These are phyloP conservation scores for Xylariaceae sp. DNA, from an alignment of 2,329 filamentous ascomycete species.

Conservation along the genomic window DNA sequence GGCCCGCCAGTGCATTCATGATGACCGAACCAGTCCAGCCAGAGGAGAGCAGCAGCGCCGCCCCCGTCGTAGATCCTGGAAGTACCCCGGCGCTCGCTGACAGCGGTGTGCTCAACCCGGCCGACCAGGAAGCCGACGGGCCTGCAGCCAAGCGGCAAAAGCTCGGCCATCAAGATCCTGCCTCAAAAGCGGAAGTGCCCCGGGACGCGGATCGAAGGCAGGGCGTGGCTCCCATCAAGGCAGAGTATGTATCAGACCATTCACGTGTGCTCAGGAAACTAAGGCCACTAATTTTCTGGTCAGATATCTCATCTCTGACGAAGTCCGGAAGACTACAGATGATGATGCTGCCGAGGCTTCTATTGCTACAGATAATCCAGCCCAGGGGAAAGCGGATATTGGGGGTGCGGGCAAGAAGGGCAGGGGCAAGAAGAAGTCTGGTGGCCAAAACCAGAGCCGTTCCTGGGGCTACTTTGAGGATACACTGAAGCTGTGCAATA, in stretches of 20 bases:
- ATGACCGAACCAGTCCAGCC: too few relatives aligned
- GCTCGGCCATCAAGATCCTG: slow-evolving; percentile 30
- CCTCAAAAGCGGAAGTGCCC: slow-evolving; percentile 6
- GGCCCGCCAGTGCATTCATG: too few relatives aligned
- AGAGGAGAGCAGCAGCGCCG: too few relatives aligned
- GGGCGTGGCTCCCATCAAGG: slow-evolving; percentile 29
- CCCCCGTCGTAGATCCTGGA: too few relatives aligned
- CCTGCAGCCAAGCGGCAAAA: slow-evolving; percentile 54
- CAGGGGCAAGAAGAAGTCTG: slow-evolving; percentile 46
- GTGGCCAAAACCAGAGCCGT: slow-evolving; percentile 76
- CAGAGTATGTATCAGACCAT: slow-evolving; percentile 24
- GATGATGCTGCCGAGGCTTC: slow-evolving; percentile 56
- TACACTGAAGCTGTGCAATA: slow-evolving; percentile 68
- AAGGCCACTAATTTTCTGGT: background rate
- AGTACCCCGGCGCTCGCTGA: slow-evolving; percentile 14
- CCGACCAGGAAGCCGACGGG: slow-evolving; percentile 21
- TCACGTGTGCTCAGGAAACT: background rate
- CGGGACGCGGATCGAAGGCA: slow-evolving; percentile 13
- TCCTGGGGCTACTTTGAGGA: slow-evolving; percentile 76
- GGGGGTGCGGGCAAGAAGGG: slow-evolving; percentile 36
- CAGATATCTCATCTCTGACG: slow-evolving; percentile 26
- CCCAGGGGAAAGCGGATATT: slow-evolving; percentile 35
- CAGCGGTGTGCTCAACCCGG: too few relatives aligned
- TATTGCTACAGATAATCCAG: slow-evolving; percentile 50
- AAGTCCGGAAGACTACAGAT: slow-evolving; percentile 30